A percentile compares a stretch with the other conserved stretches of the same genome.
Evolutionary conservation across 2,329 filamentous ascomycete species (phyloP).

Genomic region (Claviceps purpurea): DNA sequence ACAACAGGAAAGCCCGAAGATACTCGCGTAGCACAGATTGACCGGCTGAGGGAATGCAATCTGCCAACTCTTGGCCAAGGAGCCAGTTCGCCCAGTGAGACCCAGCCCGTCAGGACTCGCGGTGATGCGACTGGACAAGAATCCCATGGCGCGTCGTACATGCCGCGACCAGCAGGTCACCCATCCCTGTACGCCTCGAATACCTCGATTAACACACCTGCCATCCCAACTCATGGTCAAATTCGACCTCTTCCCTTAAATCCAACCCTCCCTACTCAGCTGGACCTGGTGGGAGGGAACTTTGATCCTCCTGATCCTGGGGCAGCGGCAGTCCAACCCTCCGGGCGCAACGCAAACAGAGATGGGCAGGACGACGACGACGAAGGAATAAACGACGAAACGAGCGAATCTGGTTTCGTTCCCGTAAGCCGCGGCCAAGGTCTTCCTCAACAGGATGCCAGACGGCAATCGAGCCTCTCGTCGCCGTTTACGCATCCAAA

Average conservation of each 20-base stretch:
- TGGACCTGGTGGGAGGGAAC: not conserved
- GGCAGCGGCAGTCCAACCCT: not conserved
- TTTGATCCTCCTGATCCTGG: not conserved
- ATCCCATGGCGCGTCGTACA: not conserved
- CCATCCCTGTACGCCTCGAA: not conserved
- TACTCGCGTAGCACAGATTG: constrained; percentile 1
- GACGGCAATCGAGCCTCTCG: constrained; percentile 11
- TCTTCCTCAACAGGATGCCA: not conserved
- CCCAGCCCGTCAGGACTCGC: not conserved
- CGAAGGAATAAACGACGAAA: not conserved
- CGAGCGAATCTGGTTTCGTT: too few species aligned
- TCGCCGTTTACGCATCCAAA: constrained; percentile 25
- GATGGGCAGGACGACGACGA: not conserved
- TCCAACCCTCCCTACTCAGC: not conserved
- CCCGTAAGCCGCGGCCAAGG: not conserved
- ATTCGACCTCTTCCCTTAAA: not conserved
- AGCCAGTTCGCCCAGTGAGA: not conserved
- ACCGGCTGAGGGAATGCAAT: not conserved
- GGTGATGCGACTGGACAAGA: not conserved
- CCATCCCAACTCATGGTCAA: not conserved
- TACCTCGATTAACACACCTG: not conserved
- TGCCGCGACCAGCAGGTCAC: not conserved
- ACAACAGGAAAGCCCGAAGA: constrained; percentile 1
- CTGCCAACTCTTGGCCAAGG: not conserved
- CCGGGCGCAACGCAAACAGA: not conserved